A percentile compares a stretch with the other conserved stretches of the same genome.
phyloP scores from a whole-genome alignment of 2,329 filamentous ascomycete species.

The Ascochyta pisi region DNA sequence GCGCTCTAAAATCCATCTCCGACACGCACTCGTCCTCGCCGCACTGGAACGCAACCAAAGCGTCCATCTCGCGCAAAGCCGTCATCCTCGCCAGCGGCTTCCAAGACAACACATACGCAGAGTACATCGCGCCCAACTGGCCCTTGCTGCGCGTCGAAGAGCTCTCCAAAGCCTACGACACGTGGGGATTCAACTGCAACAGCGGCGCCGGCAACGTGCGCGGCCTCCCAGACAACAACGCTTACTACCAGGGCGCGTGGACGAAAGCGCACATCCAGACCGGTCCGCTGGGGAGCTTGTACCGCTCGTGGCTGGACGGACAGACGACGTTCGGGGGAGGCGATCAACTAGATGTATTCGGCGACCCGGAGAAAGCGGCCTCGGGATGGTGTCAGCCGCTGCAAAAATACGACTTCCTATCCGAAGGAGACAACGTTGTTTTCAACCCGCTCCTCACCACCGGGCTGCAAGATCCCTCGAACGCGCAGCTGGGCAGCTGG shows the following conservation, averaged over 20 bases:
- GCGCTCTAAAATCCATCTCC: slow-evolving; percentile 17
- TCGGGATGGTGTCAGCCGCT: slow-evolving; percentile 20
- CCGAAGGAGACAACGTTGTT: slow-evolving; percentile 25
- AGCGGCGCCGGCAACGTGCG: slow-evolving; percentile 15
- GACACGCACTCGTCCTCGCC: neutral
- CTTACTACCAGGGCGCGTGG: slow-evolving; percentile 47
- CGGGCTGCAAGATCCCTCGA: slow-evolving; percentile 31
- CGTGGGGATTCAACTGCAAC: slow-evolving; percentile 23
- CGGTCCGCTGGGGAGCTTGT: slow-evolving; percentile 47
- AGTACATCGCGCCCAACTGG: slow-evolving; percentile 18
- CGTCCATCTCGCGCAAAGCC: slow-evolving; percentile 7
- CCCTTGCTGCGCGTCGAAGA: slow-evolving; percentile 16
- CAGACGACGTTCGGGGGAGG: slow-evolving; percentile 51
- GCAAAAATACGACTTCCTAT: slow-evolving; percentile 13
- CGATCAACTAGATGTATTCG: slow-evolving; percentile 44
- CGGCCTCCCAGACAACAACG: slow-evolving; percentile 13
- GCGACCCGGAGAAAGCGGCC: slow-evolving; percentile 49
- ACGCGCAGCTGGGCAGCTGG: neutral
- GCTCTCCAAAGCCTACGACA: slow-evolving; percentile 10
- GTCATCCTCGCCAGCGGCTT: slow-evolving; percentile 22
- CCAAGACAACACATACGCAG: slow-evolving; percentile 16
- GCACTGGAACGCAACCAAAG: slow-evolving; percentile 1
- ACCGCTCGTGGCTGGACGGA: slow-evolving; percentile 55
- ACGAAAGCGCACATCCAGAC: slow-evolving; percentile 58
- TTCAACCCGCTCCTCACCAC: slow-evolving; percentile 15